Percentiles rank a stretch among this genome's conserved stretches.
These are phyloP conservation scores for Beauveria sp. DNA, from an alignment of 2,329 filamentous ascomycete genomes.

Conservation along the genomic window DNA sequence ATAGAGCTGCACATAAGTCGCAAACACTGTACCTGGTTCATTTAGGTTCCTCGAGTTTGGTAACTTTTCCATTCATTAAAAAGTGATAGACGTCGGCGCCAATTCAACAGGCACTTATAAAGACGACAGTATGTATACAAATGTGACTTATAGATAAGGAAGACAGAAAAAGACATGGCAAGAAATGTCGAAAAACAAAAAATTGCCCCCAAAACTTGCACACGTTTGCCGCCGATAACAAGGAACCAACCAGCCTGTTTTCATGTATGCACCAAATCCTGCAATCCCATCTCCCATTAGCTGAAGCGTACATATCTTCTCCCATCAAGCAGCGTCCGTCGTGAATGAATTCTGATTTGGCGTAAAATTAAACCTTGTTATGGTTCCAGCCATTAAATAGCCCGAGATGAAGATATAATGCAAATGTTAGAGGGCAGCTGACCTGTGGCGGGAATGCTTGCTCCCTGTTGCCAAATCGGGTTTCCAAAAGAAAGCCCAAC, in stretches of 20 bases:
- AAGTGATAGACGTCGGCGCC: not conserved
- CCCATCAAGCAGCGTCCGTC: not conserved
- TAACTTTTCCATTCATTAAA: not conserved
- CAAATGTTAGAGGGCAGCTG: slow-evolving; percentile 9
- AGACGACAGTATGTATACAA: slow-evolving; percentile 2
- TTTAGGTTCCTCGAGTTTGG: not conserved
- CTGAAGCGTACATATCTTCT: not conserved
- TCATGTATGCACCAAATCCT: not conserved
- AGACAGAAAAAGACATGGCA: not conserved
- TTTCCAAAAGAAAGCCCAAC: not conserved
- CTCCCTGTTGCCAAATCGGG: slow-evolving; percentile 5
- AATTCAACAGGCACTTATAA: not conserved
- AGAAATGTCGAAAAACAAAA: not conserved
- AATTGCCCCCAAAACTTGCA: not conserved
- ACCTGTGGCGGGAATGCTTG: slow-evolving; percentile 2
- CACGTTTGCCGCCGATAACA: not conserved
- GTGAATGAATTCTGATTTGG: not conserved
- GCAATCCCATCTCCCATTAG: not conserved
- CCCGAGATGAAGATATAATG: not conserved
- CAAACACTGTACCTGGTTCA: no score
- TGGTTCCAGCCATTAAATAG: not conserved
- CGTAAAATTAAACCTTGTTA: not conserved
- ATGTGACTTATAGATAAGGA: not conserved
- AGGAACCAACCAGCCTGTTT: not conserved
- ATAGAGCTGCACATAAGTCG: no score